Evolutionary conservation across 768 basidiomycete genomes (phyloP).

Genomic region (Phlebiopsis flavidoalba): DNA sequence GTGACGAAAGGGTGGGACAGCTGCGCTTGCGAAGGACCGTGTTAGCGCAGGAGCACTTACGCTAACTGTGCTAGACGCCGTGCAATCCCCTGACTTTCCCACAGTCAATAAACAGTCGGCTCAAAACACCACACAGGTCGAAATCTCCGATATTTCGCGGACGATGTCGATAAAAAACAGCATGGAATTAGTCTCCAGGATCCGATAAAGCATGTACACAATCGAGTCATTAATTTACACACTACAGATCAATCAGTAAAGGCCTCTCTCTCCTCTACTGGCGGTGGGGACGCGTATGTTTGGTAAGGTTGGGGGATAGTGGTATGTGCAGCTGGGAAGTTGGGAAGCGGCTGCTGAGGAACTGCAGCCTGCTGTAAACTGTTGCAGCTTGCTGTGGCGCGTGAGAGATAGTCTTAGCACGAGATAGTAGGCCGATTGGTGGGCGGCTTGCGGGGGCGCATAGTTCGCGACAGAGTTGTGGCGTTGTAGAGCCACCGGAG

Average conservation of each 20-base stretch:
- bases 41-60: slow-evolving; percentile 3
- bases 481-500: slow-evolving; percentile 12
- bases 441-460: slow-evolving; percentile 19
- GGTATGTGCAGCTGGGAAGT: slow-evolving; percentile 65
- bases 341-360: slow-evolving; percentile 35
- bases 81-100: no score
- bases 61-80: not conserved
- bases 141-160: not conserved
- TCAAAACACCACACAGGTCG: not conserved
- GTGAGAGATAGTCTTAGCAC: slow-evolving; percentile 26
- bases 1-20: not conserved
- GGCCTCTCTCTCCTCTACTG: slow-evolving; percentile 60
- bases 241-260: slow-evolving; percentile 40
- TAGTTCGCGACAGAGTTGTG: slow-evolving; percentile 24
- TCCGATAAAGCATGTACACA: not conserved
- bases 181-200: not conserved
- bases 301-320: slow-evolving; percentile 48
- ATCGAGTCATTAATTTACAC: not conserved
- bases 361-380: slow-evolving; percentile 19
- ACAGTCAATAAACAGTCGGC: not conserved
- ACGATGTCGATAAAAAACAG: no score
- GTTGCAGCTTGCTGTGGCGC: slow-evolving; percentile 26
- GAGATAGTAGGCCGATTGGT: slow-evolving; percentile 17
- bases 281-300: slow-evolving; percentile 41
- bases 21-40: slow-evolving; percentile 7